Evolutionary conservation across 768 basidiomycete genomes (phyloP).

Genomic region (Gyrodon lividus): DNA sequence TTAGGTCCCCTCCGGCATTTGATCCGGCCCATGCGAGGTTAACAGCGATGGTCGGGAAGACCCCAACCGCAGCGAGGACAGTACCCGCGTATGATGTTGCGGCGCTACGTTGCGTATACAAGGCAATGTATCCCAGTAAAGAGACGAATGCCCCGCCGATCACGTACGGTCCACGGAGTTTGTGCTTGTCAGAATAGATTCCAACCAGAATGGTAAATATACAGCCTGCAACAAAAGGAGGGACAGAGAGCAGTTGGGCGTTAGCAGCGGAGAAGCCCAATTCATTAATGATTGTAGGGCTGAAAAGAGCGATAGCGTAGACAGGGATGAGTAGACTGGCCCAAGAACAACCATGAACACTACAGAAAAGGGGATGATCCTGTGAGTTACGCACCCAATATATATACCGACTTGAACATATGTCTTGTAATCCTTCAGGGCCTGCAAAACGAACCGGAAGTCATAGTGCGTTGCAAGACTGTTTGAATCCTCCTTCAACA

Average conservation of each 20-base stretch:
- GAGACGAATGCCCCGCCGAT: conserved; percentile 42
- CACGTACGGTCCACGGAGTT: conserved; percentile 50
- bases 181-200: conserved; percentile 40
- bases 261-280: conserved; percentile 51
- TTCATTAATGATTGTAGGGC: conserved; percentile 49
- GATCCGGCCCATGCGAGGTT: conserved; percentile 54
- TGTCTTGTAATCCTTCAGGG: conserved; percentile 46
- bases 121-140: conserved; percentile 50
- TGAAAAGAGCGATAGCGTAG: conserved; percentile 50
- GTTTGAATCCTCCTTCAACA: conserved; percentile 46
- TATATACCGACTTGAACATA: conserved; percentile 37
- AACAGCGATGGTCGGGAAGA: conserved; percentile 50
- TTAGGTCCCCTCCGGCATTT: conserved; percentile 55
- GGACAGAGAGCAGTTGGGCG: conserved; percentile 50
- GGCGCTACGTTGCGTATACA: conserved; percentile 35
- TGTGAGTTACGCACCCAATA: conserved; percentile 34
- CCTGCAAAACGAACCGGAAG: conserved; percentile 47
- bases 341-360: not conserved
- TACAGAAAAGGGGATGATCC: conserved; percentile 7
- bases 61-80: conserved; percentile 50
- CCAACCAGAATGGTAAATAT: conserved; percentile 43
- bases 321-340: conserved; percentile 43
- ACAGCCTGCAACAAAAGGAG: conserved; percentile 49
- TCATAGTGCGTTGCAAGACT: conserved; percentile 46
- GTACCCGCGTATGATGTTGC: conserved; percentile 43